Evolutionary conservation across 352 stramenopile genomes (phyloP).

Genomic region (Pythium coloratum): DNA sequence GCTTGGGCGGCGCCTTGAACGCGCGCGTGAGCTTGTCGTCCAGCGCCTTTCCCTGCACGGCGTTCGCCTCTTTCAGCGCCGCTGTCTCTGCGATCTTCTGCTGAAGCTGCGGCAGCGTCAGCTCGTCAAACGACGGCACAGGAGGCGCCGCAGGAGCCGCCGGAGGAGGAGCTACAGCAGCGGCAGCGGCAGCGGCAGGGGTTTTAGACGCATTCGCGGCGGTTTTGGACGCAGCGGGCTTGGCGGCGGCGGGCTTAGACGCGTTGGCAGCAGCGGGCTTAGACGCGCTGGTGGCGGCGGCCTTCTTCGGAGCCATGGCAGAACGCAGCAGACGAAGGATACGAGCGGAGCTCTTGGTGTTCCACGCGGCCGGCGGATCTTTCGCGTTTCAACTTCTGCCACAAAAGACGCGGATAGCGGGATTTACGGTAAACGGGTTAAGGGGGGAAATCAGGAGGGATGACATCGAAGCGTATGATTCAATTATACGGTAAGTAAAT

Average conservation of each 20-base stretch:
- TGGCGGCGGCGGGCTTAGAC: not conserved
- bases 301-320: slow-evolving; percentile 8
- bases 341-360: slow-evolving; percentile 1
- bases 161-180: not conserved
- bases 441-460: not conserved
- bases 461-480: not conserved
- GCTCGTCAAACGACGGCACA: slow-evolving; percentile 8
- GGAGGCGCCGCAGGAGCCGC: not conserved
- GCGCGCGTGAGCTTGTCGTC: slow-evolving; percentile 72
- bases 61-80: slow-evolving; percentile 48
- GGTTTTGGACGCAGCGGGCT: not conserved
- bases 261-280: not conserved
- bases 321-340: not conserved
- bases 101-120: slow-evolving; percentile 52
- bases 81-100: slow-evolving; percentile 40
- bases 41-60: slow-evolving; percentile 55
- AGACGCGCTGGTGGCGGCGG: not conserved
- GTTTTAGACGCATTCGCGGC: not conserved
- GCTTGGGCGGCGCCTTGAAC: slow-evolving; percentile 70
- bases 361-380: slow-evolving; percentile 5
- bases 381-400: slow-evolving; percentile 11
- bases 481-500: too few species aligned
- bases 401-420: not conserved
- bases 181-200: not conserved
- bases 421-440: slow-evolving; percentile 6